Evolutionary conservation across 169 alveolate species (phyloP).

Genomic region (Theileria orientalis): DNA sequence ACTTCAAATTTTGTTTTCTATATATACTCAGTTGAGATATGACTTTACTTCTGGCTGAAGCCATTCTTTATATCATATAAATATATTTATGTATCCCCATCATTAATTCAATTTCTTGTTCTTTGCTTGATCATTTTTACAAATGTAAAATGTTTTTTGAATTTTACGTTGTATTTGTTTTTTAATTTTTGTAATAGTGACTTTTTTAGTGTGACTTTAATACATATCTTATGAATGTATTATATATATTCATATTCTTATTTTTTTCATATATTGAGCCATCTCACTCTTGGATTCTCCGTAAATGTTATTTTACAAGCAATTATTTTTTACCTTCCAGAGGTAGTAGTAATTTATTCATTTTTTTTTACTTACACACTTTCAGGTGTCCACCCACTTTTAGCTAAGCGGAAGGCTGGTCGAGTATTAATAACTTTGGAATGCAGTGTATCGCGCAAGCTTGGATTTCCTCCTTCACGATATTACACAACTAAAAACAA

Average conservation of each 20-base stretch:
- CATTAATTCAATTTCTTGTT: neutral
- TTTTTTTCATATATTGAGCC: neutral
- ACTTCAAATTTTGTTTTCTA: slow-evolving; percentile 17
- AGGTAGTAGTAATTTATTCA: neutral
- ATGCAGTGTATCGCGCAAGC: slow-evolving; percentile 75
- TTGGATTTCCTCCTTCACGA: slow-evolving; percentile 74
- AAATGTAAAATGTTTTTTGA: neutral
- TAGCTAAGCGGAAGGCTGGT: slow-evolving; percentile 39
- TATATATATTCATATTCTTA: neutral
- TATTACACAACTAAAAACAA: slow-evolving; percentile 75
- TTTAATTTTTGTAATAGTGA: neutral
- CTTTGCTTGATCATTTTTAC: neutral
- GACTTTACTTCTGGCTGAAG: slow-evolving; percentile 19
- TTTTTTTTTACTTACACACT: neutral
- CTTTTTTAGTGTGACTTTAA: neutral
- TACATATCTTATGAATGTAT: slow-evolving; percentile 11
- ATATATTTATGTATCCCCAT: slow-evolving; percentile 3
- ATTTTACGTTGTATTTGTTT: neutral
- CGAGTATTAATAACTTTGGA: slow-evolving; percentile 71
- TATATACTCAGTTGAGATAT: slow-evolving; percentile 24
- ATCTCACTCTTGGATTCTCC: slow-evolving; percentile 12
- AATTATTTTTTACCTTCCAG: neutral
- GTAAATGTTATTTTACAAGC: neutral
- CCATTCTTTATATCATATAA: neutral
- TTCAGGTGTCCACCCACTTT: neutral